Evolutionary conservation across 2,329 filamentous ascomycete genomes (phyloP).

Genomic region (Bimuria novae-zelandiae): DNA sequence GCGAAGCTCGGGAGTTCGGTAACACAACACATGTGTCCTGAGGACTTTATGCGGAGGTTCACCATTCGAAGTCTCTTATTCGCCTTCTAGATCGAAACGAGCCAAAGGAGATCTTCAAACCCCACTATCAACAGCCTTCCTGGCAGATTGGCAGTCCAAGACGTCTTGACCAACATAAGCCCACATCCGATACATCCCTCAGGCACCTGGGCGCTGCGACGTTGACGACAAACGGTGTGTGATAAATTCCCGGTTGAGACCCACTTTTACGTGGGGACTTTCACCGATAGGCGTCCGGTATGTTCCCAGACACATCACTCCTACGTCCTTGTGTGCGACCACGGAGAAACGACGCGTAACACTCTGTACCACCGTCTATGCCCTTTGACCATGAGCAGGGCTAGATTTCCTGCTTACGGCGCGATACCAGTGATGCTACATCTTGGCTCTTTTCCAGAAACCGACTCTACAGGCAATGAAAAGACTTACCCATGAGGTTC

Average conservation of each 20-base stretch:
- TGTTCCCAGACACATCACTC: background rate
- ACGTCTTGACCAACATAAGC: conserved; percentile 11
- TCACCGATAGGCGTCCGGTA: background rate
- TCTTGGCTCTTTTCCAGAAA: too few relatives aligned
- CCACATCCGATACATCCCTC: conserved; percentile 10
- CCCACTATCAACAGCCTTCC: conserved; percentile 10
- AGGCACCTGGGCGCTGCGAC: conserved; percentile 3
- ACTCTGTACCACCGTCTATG: background rate
- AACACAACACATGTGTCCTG: conserved; percentile 13
- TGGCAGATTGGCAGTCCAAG: conserved; percentile 19
- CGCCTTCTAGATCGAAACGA: conserved; percentile 2
- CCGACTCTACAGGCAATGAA: too few relatives aligned
- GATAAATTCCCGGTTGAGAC: background rate
- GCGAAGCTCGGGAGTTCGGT: background rate
- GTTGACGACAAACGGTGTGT: background rate
- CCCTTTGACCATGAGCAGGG: too few relatives aligned
- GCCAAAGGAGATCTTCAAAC: conserved; percentile 14
- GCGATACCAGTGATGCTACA: too few relatives aligned
- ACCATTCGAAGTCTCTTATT: conserved; percentile 3
- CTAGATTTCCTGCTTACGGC: too few relatives aligned
- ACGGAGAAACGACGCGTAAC: background rate
- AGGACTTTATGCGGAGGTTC: conserved; percentile 12
- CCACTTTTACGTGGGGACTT: background rate
- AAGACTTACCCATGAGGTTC: too few relatives aligned
- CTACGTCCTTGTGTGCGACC: background rate